Conservation (phyloP, 257 asterid species). For the Nicotiana noctiflora region DNA sequence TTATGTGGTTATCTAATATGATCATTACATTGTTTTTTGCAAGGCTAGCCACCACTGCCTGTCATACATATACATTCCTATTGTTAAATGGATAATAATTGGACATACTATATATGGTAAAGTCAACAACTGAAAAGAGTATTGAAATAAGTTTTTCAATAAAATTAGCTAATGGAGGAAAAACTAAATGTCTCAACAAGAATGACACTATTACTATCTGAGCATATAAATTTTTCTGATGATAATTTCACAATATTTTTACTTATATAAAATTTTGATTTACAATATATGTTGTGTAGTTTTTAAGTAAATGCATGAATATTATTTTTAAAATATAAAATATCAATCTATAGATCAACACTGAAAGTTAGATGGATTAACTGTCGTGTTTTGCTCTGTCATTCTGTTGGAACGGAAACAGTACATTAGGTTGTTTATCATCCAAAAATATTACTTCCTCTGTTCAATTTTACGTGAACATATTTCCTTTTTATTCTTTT, state of each 20-base stretch:
- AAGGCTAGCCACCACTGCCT: constrained; percentile 91
- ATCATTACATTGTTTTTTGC: constrained; percentile 69
- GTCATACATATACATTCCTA: constrained; percentile 10
- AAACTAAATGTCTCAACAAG: background rate
- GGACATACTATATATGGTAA: background rate
- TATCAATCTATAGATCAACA: background rate
- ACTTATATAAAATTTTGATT: background rate
- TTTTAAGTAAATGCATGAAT: background rate
- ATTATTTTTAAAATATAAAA: background rate
- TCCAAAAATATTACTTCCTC: too few species aligned
- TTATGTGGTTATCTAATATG: constrained; percentile 77
- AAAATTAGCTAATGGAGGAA: background rate
- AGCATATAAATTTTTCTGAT: too few species aligned
- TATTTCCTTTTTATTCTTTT: too few species aligned
- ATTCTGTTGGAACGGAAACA: background rate
- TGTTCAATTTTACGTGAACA: too few species aligned
- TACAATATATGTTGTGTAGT: background rate
- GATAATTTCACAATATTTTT: background rate
- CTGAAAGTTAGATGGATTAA: background rate
- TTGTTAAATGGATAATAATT: background rate
- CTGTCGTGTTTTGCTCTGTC: background rate
- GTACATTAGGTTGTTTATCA: too few species aligned
- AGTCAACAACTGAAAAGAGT: too few species aligned
- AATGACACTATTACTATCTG: background rate
- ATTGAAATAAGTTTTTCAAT: background rate